Evolutionary conservation across 106 monocot genomes (phyloP), one percentile per base, ranked within the genome.

Genomic region (Apostasia shenzhenica): DNA sequence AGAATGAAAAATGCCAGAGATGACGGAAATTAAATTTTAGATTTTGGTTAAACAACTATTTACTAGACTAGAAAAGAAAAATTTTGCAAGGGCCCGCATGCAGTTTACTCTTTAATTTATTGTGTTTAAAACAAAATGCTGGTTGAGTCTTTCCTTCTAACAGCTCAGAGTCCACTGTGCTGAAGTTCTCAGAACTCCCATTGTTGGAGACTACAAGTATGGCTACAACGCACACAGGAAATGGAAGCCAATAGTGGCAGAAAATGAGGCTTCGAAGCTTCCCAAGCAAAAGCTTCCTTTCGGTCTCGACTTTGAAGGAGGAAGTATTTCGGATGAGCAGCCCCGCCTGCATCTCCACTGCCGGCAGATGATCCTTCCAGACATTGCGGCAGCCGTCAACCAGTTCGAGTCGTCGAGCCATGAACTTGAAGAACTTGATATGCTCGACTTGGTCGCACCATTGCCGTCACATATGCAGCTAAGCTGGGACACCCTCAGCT

Each of bases 151-250:
- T 69, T 13, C 4, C 55, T 37, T 49, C 5, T 57, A 71, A 46
- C 70, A 97, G 95, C 82, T 99, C 50, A 84, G 97, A 37, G 89
- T 99, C 13, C 92, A 99, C 63, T 99, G 92, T 71, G 92, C 97
- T 1, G 97, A 99, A 67, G 87, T 71, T 60, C 73, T 99, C 8
- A 80, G 81, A 52, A 87, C 92, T 41, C 97, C 97, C 13, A 87
- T 99, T 55, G 86, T 99, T 12, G 92, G 97, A 37, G 92, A 99
- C 63, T 87, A 73, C 77, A 99, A 99, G 81, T 92, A 99, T 56
- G 97, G 92, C 10, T 78, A 89, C 82, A 64, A 75, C 9, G 80
- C 81, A 10, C 92, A 92, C 69, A 78, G 45, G 63, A 83, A 66
- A 49, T 85, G 82, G 84, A 61, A 77, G 37, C 84, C 84, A 0